Percentiles rank a stretch among this genome's conserved stretches.
Evolutionary conservation across 371 early-diverging fungal species (phyloP).

Genomic region (Syncephalastrum racemosum): DNA sequence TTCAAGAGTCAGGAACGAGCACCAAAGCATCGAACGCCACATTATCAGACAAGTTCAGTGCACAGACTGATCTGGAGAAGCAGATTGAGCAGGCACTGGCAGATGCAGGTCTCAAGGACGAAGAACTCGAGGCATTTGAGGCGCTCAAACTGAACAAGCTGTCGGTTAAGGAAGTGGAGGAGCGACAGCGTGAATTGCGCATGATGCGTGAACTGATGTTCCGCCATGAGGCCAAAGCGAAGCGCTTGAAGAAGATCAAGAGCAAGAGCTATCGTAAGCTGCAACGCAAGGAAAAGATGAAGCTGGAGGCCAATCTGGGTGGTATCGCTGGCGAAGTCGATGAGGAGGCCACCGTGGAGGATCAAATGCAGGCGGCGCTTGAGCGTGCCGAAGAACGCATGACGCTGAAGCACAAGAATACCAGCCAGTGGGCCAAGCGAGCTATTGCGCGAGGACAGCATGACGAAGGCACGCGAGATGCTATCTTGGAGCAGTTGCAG

Average conservation of each 20-base stretch:
- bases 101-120: slow-evolving; percentile 75
- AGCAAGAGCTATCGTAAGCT: slow-evolving; percentile 91
- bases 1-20: slow-evolving; percentile 27
- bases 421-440: slow-evolving; percentile 92
- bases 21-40: slow-evolving; percentile 51
- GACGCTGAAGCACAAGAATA: slow-evolving; percentile 91
- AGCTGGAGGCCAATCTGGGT: slow-evolving; percentile 30
- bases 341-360: slow-evolving; percentile 66
- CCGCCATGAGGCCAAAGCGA: slow-evolving; percentile 88
- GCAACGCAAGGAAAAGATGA: slow-evolving; percentile 68
- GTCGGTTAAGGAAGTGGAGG: slow-evolving; percentile 76
- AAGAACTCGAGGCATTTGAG: slow-evolving; percentile 78
- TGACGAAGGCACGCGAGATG: slow-evolving; percentile 77
- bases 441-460: slow-evolving; percentile 68
- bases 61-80: slow-evolving; percentile 73
- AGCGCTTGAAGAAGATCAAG: slow-evolving; percentile 95
- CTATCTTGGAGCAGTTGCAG: slow-evolving; percentile 84
- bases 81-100: slow-evolving; percentile 72
- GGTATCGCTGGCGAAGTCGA: slow-evolving; percentile 48
- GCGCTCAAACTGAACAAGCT: slow-evolving; percentile 82
- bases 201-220: slow-evolving; percentile 94
- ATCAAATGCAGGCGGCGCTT: slow-evolving; percentile 67
- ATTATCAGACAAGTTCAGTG: slow-evolving; percentile 62
- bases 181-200: slow-evolving; percentile 76
- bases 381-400: slow-evolving; percentile 91